Percentiles rank a stretch among this genome's conserved stretches.
These are phyloP conservation scores for Eucalyptus brandiana DNA, from an alignment of 345 rosid genomes.

Conservation along the genomic window DNA sequence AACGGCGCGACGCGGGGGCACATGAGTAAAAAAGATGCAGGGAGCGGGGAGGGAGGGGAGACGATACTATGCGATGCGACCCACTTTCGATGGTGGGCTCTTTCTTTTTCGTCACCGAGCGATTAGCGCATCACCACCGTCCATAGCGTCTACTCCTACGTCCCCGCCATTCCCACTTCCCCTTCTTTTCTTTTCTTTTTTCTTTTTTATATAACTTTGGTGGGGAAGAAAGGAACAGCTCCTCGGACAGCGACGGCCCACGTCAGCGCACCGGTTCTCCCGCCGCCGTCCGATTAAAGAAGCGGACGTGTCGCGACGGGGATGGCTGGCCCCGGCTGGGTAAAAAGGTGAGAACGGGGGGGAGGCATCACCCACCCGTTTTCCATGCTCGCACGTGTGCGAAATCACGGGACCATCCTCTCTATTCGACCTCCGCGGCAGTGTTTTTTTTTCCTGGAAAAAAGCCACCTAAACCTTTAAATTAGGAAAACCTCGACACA, in stretches of 20 bases:
- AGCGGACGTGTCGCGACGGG: background rate
- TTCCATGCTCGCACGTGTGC: background rate
- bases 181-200: no score
- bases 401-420: background rate
- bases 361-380: background rate
- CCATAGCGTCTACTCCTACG: background rate
- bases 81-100: constrained; percentile 22
- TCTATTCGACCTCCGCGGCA: background rate
- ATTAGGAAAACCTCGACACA: background rate
- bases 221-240: background rate
- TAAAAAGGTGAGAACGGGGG: background rate
- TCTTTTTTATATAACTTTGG: background rate
- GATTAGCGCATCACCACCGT: constrained; percentile 8
- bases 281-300: background rate
- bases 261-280: constrained; percentile 25
- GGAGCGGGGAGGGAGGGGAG: background rate
- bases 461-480: no score
- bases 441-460: background rate
- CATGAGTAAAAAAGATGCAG: background rate
- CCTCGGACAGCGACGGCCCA: constrained; percentile 9
- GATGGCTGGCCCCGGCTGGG: background rate
- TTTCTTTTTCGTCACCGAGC: background rate
- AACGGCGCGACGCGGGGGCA: background rate
- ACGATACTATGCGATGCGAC: background rate
- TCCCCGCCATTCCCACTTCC: background rate